Evolutionary conservation across 176 grass and related monocot species (phyloP).

Genomic region (Dactylis glomerata): DNA sequence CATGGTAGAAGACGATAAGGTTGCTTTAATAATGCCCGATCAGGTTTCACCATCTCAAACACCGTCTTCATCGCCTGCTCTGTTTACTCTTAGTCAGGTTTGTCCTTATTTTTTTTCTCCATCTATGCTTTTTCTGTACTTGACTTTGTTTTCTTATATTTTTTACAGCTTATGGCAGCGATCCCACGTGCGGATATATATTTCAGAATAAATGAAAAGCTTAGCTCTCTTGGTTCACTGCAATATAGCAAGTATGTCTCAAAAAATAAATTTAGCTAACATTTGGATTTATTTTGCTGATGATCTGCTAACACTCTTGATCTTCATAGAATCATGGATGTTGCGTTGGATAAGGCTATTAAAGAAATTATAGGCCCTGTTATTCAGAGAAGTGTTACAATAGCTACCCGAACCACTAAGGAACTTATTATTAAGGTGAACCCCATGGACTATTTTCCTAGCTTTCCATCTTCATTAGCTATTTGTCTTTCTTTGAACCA

Average conservation of each 20-base stretch:
- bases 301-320: conserved; percentile 5
- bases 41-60: conserved; percentile 67
- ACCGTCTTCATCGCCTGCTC: conserved; percentile 52
- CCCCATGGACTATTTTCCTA: not conserved
- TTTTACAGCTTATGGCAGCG: conserved; percentile 75
- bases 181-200: conserved; percentile 81
- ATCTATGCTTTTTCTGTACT: conserved; percentile 11
- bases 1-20: conserved; percentile 87
- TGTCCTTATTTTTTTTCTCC: conserved; percentile 16
- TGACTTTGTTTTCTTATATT: conserved; percentile 25
- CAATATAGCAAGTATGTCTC: conserved; percentile 74
- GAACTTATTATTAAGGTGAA: conserved; percentile 92
- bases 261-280: not conserved
- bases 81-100: conserved; percentile 93
- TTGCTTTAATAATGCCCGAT: conserved; percentile 81
- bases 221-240: conserved; percentile 75
- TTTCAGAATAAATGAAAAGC: conserved; percentile 91
- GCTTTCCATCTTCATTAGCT: not conserved
- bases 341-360: conserved; percentile 87
- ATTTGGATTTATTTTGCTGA: conserved; percentile 21
- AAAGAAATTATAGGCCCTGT: conserved; percentile 93
- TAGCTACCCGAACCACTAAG: conserved; percentile 90
- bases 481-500: conserved; percentile 12
- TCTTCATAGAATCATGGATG: conserved; percentile 75
- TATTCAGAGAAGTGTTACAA: conserved; percentile 97